Base-by-base conservation (phyloP, 768 basidiomycete species). In the Kwoniella mangroviensis region DNA sequence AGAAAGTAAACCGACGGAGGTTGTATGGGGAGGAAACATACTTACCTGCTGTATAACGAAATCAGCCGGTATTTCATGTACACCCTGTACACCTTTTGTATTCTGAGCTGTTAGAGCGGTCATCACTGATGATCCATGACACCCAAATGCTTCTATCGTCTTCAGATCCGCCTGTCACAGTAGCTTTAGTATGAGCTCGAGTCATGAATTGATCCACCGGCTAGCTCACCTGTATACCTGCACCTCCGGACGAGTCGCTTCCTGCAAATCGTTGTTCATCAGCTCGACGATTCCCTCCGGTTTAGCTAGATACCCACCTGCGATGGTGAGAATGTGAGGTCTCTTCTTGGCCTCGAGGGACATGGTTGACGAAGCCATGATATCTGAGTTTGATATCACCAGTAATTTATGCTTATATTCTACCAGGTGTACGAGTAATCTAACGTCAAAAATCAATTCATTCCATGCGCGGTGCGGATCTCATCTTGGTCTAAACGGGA, bases 71-170 rank as follows among this genome's bases (percentile, higher is more conserved):
- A 87, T 81, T 2, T 89, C 86, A 68, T 91, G 88, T 0, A 96
- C 86, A 0, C 84, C 90, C 69, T 92, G 89, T 0, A 97, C 93
- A 3, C 92, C 94, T 3, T 82, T 86, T 0, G 93, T 95, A 81
- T 95, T 97, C 81, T 97, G 94, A 0, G 94, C 92, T 0, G 92
- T 94, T 56, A 96, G 80, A 0, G 92, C 94, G 0, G 94, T 95
- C 63, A 95, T 83, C 9, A 88, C 92, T 70, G 89, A 91, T 15
- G 90, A 86, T 15, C 92, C 94, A 76, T 92, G 95, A 76, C 91
- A 91, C 34, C 86, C 86, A 34, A 90, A 87, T 0, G 92, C 90
- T 4, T 91, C 89, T 74, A 94, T 91, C 0, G 93, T 90, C 82
- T 91, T 93, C 34, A 96, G 85, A 81, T 96, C 94, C 10, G 92